These are phyloP conservation scores for Teratosphaeriaceae sp. DNA, from an alignment of 2,329 filamentous ascomycete species.

Conservation along the genomic window DNA sequence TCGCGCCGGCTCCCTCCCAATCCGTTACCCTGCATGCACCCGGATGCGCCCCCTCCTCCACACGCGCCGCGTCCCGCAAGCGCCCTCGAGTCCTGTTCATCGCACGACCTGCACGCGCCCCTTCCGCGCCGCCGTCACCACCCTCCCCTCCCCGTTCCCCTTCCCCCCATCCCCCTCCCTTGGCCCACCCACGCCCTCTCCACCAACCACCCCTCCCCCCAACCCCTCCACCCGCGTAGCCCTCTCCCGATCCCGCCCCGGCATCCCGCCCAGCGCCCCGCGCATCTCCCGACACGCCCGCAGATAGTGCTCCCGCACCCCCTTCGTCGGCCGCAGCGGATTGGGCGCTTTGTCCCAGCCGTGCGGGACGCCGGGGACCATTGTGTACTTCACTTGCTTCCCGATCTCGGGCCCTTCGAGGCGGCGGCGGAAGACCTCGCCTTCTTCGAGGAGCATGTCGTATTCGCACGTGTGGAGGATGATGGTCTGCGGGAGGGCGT, in stretches of 20 bases:
- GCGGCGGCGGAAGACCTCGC: constrained; percentile 54
- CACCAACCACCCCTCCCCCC: no score
- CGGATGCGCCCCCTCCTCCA: no score
- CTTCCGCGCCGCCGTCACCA: constrained; percentile 14
- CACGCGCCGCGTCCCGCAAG: no score
- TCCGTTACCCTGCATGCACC: no score
- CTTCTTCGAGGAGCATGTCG: constrained; percentile 61
- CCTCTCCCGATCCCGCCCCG: background rate
- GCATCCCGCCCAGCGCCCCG: constrained; percentile 35
- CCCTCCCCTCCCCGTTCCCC: constrained; percentile 4
- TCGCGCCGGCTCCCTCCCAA: no score
- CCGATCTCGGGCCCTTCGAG: constrained; percentile 35
- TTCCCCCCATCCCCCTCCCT: constrained; percentile 7
- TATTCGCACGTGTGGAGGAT: constrained; percentile 59
- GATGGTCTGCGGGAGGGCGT: constrained; percentile 52
- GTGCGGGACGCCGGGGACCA: constrained; percentile 54
- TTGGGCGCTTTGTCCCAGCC: constrained; percentile 63
- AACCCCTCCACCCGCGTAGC: no score
- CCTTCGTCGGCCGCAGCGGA: constrained; percentile 46
- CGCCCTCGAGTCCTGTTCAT: constrained; percentile 3
- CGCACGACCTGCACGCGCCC: constrained; percentile 17
- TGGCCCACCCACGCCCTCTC: no score
- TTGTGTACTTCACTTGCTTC: constrained; percentile 53
- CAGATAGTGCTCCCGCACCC: constrained; percentile 48
- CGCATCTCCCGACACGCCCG: constrained; percentile 48